Conservation (phyloP, 1,139 yeast genomes). For the Blastobotrys capitulatus region DNA sequence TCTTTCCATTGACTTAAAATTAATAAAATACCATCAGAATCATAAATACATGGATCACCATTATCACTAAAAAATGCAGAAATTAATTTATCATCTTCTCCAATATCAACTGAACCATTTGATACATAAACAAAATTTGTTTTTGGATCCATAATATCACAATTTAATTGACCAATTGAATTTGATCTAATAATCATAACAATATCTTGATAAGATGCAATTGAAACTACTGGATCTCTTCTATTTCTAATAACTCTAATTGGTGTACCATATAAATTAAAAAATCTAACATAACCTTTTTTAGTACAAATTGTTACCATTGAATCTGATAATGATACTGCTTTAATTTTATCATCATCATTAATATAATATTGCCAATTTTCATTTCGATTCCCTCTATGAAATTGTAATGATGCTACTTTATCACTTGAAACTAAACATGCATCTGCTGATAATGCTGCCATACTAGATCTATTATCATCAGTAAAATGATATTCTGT, state of each 20-base stretch:
- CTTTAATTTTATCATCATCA: constrained; percentile 43
- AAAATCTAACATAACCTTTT: constrained; percentile 50
- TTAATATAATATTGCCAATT: constrained; percentile 40
- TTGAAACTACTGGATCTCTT: constrained; percentile 48
- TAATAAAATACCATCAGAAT: constrained; percentile 66
- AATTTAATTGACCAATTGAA: constrained; percentile 11
- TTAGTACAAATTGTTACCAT: constrained; percentile 51
- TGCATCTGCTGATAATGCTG: constrained; percentile 65
- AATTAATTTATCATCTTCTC: constrained; percentile 27
- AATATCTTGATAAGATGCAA: constrained; percentile 45
- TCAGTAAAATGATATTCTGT: constrained; percentile 87
- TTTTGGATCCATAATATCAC: constrained; percentile 35
- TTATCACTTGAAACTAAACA: constrained; percentile 49
- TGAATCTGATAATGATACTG: constrained; percentile 47
- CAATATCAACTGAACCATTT: constrained; percentile 34
- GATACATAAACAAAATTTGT: constrained; percentile 36
- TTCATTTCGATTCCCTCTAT: constrained; percentile 27
- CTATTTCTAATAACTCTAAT: constrained; percentile 43
- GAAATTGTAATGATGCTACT: constrained; percentile 30
- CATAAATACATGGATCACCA: constrained; percentile 84
- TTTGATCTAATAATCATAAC: constrained; percentile 39
- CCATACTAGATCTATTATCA: constrained; percentile 61
- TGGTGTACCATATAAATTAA: constrained; percentile 53
- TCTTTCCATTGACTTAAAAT: constrained; percentile 72
- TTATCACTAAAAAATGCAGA: constrained; percentile 77